Base-by-base conservation (phyloP, 805 yeast genomes). In the Saccharomycopsis capsularis region DNA sequence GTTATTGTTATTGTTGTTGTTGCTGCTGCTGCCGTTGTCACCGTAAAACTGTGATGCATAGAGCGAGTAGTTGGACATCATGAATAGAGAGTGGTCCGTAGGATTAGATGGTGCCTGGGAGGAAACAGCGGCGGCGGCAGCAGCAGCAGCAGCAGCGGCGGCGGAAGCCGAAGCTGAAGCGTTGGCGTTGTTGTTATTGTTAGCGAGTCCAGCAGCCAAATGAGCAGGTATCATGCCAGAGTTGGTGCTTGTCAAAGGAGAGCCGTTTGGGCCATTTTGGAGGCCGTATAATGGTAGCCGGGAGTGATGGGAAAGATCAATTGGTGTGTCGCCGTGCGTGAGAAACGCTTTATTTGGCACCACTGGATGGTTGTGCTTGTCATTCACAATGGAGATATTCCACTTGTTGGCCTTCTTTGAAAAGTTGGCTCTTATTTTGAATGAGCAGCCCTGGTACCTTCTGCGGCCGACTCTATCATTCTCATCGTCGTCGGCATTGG, bases 351-450 rank as follows among this genome's bases (percentile, higher is more conserved):
- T 34, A 34, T 34, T 34, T 9, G 51, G 43, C 13, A 43, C 35
- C 32, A 52, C 29, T 21, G 27, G 37, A 25, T 52, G 55, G 34
- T 49, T 49, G 35, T 52, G 55, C 34, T 52, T 46, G 25, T 50
- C 55, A 35, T 52, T 52, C 15, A 52, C 53, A 25, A 52, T 52
- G 3, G 55, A 52, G 18, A 52, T 52, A 40, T 50, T 52, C 55
- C 55, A 52, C 25, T 52, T 52, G 19, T 46, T 35, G 15, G 48
- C 46, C 34, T 52, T 52, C 30, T 52, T 52, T 22, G 49, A 44
- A 30, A 29, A 50, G 38, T 52, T 52, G n/a, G 55, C 55, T 15
- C 55, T 38, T 13, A 52, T 46, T 32, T 52, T 52, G 34, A 52
- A 52, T 34, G 46, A 46, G 39, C 55, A 52, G 16, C 42, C 48